Base-by-base conservation (phyloP, 768 basidiomycete genomes). In the Lentinula edodes region DNA sequence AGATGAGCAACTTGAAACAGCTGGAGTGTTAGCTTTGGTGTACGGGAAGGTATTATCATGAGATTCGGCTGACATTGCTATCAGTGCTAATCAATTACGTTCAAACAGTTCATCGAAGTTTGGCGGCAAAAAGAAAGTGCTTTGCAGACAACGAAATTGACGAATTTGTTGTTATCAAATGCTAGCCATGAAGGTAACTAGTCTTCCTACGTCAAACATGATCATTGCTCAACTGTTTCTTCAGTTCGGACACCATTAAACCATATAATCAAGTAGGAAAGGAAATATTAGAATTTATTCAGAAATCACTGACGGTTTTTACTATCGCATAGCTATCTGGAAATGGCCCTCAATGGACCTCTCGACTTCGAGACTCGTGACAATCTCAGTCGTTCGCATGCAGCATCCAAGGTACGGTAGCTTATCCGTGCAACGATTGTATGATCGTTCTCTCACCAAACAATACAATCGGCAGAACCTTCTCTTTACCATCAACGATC, bases 71-170 rank as follows among this genome's bases (percentile, higher is more conserved):
- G n/a, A 18, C 56, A 13, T 1, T 10, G 15, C 45, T 39, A n/a
- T n/a, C n/a, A 55, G 18, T 16, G 42, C 23, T 16, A 20, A 59
- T 28, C 18, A 34, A 20, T n/a, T 53, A 34, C 20, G 58, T 39
- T 13, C 43, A n/a, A n/a, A 15, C 61, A 88, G 83, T 92, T 91
- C 76, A 91, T 92, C 64, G 88, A 89, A 67, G 91, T 91, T 6
- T 93, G 91, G 91, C 74, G 91, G 64, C 86, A 92, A 70, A 91
- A 91, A 70, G 89, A 93, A 70, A 82, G 75, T 43, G 89, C 88
- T 2, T 68, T 90, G 61, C 83, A 88, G 62, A 83, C 83, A 5
- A 91, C 85, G 39, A 87, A 86, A 69, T 73, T 92, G 23, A 90
- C 90, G 2, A 88, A 86, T 58, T 73, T 93, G 12, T 68, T 94